phyloP scores from a whole-genome alignment of 106 monocot species.

The Allium cepa region DNA sequence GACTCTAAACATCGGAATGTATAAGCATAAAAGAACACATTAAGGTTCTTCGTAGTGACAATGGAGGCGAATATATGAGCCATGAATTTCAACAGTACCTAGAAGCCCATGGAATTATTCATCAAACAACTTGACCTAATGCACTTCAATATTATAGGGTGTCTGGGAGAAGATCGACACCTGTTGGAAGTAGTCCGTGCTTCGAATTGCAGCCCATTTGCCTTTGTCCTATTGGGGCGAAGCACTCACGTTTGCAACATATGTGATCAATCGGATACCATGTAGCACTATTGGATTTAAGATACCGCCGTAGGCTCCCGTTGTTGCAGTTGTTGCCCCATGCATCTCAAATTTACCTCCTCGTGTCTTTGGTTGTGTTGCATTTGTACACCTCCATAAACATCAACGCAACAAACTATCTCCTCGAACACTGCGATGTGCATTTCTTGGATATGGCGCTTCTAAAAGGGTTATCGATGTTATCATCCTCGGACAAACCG shows the following conservation, averaged over 20 bases:
- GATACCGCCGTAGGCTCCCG: neutral
- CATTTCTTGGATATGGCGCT: no score
- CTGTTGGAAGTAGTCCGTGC: constrained; percentile 2
- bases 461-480: no score
- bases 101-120: no score
- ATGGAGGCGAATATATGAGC: no score
- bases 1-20: no score
- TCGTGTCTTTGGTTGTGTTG: neutral
- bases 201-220: neutral
- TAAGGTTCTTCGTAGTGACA: no score
- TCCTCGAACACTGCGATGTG: neutral
- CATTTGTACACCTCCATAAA: constrained; percentile 11
- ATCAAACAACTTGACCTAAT: no score
- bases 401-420: constrained; percentile 6
- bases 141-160: no score
- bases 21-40: no score
- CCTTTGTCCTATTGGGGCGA: neutral
- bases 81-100: no score
- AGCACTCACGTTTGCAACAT: neutral
- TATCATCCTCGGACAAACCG: no score
- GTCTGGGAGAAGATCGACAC: no score
- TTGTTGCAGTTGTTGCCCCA: neutral
- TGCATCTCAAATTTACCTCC: constrained; percentile 5
- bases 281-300: neutral
- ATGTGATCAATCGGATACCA: constrained; percentile 5